Percentiles rank a stretch among this genome's conserved stretches.
Conservation (phyloP, 805 yeast species). For the Lachancea nothofagi region DNA sequence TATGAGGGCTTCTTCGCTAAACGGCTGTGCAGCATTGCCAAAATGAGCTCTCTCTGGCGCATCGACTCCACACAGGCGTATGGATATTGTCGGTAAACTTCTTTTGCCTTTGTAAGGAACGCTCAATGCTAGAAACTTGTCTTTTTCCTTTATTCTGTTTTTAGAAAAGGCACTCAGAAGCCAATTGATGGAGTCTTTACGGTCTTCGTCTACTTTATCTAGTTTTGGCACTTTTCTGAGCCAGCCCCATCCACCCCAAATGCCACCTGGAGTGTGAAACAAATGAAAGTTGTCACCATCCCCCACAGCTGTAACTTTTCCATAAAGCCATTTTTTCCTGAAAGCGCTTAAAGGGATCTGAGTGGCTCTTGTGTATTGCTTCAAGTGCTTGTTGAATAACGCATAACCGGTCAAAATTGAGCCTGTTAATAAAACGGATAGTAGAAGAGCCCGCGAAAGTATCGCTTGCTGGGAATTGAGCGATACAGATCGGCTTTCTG, state of each 20-base stretch:
- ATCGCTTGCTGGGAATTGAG: conserved; percentile 8
- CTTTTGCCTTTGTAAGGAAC: conserved; percentile 29
- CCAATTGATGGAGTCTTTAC: background rate
- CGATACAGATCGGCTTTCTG: conserved; percentile 7
- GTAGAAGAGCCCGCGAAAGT: conserved; percentile 23
- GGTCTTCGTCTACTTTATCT: conserved; percentile 14
- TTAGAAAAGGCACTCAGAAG: background rate
- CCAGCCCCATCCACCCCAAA: conserved; percentile 91
- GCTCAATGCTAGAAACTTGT: conserved; percentile 23
- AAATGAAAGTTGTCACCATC: conserved; percentile 94
- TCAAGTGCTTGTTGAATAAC: conserved; percentile 42
- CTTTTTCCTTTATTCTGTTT: conserved; percentile 12
- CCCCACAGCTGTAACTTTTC: conserved; percentile 84
- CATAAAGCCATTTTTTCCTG: conserved; percentile 45
- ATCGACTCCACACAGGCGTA: conserved; percentile 87
- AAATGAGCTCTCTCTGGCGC: conserved; percentile 96
- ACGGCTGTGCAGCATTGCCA: conserved; percentile 90
- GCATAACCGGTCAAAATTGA: conserved; percentile 39
- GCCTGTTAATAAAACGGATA: conserved; percentile 34
- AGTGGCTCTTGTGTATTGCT: conserved; percentile 44
- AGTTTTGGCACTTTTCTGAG: conserved; percentile 58
- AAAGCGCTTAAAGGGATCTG: conserved; percentile 47
- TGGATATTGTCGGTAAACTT: conserved; percentile 53
- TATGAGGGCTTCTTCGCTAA: conserved; percentile 70
- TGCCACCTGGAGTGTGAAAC: conserved; percentile 91